These are phyloP conservation scores for Sicyos edulis DNA, from an alignment of 306 rosid genomes.

Conservation along the genomic window DNA sequence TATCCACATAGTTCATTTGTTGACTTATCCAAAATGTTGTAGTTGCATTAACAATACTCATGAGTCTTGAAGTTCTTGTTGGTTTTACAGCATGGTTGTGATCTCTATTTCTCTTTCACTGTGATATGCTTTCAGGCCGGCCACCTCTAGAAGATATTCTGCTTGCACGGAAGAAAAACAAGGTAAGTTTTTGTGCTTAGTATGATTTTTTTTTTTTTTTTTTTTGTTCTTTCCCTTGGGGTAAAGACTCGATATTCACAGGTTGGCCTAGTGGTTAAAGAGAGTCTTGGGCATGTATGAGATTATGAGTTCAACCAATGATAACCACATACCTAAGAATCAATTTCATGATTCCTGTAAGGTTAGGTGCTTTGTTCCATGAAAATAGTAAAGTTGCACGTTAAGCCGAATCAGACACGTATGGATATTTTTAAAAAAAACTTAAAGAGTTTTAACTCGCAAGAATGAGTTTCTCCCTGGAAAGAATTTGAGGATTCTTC, in stretches of 20 bases:
- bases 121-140: conserved; percentile 48
- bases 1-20: neutral
- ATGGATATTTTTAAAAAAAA: too few relatives aligned
- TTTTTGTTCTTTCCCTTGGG: neutral
- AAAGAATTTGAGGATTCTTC: neutral
- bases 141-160: conserved; percentile 70
- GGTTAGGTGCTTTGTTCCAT: too few relatives aligned
- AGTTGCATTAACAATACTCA: neutral
- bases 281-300: too few relatives aligned
- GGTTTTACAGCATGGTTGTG: conserved; percentile 6
- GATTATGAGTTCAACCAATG: too few relatives aligned
- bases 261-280: too few relatives aligned
- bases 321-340: too few relatives aligned
- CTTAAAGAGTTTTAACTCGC: neutral
- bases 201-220: neutral
- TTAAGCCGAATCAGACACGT: too few relatives aligned
- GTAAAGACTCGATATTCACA: neutral
- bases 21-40: neutral
- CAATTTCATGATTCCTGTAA: too few relatives aligned
- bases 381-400: too few relatives aligned
- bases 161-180: conserved; percentile 48
- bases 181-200: conserved; percentile 36
- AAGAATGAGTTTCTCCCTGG: neutral
- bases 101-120: neutral
- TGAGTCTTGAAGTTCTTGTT: neutral